Evolutionary conservation across 495 filamentous ascomycete species (phyloP).

Genomic region (Xylaria palmicola): DNA sequence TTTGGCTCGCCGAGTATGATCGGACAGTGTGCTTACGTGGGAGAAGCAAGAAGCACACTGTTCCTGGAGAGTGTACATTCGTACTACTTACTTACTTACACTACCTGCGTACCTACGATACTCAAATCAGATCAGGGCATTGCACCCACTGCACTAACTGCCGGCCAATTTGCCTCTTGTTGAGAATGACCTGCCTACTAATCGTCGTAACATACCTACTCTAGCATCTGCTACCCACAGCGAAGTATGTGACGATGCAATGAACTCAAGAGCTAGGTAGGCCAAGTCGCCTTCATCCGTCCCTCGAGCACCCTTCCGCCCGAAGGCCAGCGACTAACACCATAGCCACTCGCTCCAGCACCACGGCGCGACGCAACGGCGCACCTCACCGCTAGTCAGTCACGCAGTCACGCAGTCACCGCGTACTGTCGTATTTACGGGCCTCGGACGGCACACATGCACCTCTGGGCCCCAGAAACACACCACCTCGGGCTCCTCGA

Average conservation of each 20-base stretch:
- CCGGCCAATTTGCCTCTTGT: background rate
- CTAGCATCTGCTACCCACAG: background rate
- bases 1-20: too few species aligned
- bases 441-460: background rate
- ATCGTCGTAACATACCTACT: background rate
- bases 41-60: too few species aligned
- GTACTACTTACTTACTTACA: background rate
- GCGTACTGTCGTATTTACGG: background rate
- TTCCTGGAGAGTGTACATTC: too few species aligned
- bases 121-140: too few species aligned
- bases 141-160: background rate
- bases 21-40: too few species aligned
- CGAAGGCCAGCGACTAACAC: background rate
- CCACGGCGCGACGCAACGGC: background rate
- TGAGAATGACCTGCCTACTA: background rate
- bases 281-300: background rate
- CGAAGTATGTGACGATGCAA: background rate
- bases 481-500: background rate
- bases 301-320: background rate
- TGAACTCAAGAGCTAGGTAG: background rate
- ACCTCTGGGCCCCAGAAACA: background rate
- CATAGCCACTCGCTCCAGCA: background rate
- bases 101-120: background rate
- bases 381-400: constrained; percentile 9
- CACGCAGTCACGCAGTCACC: background rate